These are phyloP conservation scores for Aaosphaeria pasadenensis DNA, from an alignment of 2,329 filamentous ascomycete genomes.

Conservation along the genomic window DNA sequence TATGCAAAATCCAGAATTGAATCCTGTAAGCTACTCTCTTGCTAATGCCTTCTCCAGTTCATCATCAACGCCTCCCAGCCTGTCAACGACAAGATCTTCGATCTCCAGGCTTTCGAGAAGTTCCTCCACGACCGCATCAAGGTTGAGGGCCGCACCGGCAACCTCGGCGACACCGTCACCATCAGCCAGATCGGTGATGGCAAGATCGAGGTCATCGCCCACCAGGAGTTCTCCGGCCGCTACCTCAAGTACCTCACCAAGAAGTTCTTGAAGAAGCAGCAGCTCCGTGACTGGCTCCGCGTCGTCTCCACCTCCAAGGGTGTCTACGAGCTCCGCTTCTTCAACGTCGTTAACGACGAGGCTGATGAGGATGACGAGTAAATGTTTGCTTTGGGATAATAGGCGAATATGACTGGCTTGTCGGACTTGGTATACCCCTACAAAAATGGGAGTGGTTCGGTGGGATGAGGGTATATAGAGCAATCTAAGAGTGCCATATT, in stretches of 20 bases:
- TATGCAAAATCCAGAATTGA: slow-evolving; percentile 37
- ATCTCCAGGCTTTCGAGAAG: slow-evolving; percentile 97
- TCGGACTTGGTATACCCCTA: neutral
- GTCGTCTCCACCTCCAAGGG: slow-evolving; percentile 97
- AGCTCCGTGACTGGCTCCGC: slow-evolving; percentile 99
- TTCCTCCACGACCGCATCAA: slow-evolving; percentile 99
- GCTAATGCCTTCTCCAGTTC: slow-evolving; percentile 58
- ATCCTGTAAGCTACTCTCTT: neutral
- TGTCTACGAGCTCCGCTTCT: slow-evolving; percentile 99
- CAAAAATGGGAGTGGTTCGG: slow-evolving; percentile 13
- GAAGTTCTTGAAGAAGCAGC: slow-evolving; percentile 99
- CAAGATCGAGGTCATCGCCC: slow-evolving; percentile 96
- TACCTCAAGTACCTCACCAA: slow-evolving; percentile 99
- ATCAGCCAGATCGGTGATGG: slow-evolving; percentile 91
- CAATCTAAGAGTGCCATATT: slow-evolving; percentile 13
- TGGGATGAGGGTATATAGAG: slow-evolving; percentile 26
- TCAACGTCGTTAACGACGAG: slow-evolving; percentile 99
- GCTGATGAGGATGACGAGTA: slow-evolving; percentile 99
- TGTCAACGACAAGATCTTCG: slow-evolving; percentile 99
- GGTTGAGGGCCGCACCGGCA: slow-evolving; percentile 96
- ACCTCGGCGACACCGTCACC: slow-evolving; percentile 89
- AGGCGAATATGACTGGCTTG: too few species aligned
- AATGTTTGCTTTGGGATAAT: slow-evolving; percentile 33
- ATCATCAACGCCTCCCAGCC: slow-evolving; percentile 99
- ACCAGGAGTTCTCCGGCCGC: slow-evolving; percentile 96